Percentiles rank a stretch among this genome's conserved stretches.
Conservation (phyloP, 2,329 filamentous ascomycete species). For the Penicillium polonicum region DNA sequence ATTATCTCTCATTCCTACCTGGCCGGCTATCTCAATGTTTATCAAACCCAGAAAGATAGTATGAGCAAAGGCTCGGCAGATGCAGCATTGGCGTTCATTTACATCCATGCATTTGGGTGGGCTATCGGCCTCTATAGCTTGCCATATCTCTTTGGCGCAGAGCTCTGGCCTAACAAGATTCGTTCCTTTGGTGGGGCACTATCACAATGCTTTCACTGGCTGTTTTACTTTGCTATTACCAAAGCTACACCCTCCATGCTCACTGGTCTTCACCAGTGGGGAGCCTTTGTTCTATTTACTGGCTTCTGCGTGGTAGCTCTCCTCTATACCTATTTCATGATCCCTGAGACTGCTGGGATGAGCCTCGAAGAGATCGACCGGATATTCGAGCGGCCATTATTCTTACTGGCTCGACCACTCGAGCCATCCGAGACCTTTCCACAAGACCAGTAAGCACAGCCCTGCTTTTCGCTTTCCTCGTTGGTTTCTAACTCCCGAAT, state of each 20-base stretch:
- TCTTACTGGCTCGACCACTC: not conserved
- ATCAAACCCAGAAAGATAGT: not conserved
- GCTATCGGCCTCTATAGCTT: conserved; percentile 40
- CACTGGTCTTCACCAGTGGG: conserved; percentile 40
- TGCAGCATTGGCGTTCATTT: conserved; percentile 45
- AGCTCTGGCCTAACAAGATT: conserved; percentile 49
- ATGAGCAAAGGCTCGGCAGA: conserved; percentile 24
- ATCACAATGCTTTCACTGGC: conserved; percentile 43
- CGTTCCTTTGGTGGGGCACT: conserved; percentile 46
- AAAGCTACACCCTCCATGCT: conserved; percentile 39
- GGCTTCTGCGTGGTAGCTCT: conserved; percentile 41
- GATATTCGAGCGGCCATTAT: not conserved
- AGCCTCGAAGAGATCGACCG: conserved; percentile 38
- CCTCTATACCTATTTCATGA: conserved; percentile 41
- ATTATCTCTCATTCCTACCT: conserved; percentile 46
- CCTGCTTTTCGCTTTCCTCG: not conserved
- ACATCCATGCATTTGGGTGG: conserved; percentile 48
- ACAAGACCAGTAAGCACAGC: conserved; percentile 14
- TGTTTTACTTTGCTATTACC: conserved; percentile 45
- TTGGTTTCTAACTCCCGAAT: not conserved
- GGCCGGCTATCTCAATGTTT: conserved; percentile 41
- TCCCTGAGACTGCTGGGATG: conserved; percentile 38
- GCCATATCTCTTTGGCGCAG: conserved; percentile 47
- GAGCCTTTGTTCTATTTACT: conserved; percentile 47
- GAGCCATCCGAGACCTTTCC: not conserved